A percentile compares a stretch with the other conserved stretches of the same genome.
Evolutionary conservation across 169 alveolate genomes (phyloP).

Genomic region (Plasmodium chabaudi): DNA sequence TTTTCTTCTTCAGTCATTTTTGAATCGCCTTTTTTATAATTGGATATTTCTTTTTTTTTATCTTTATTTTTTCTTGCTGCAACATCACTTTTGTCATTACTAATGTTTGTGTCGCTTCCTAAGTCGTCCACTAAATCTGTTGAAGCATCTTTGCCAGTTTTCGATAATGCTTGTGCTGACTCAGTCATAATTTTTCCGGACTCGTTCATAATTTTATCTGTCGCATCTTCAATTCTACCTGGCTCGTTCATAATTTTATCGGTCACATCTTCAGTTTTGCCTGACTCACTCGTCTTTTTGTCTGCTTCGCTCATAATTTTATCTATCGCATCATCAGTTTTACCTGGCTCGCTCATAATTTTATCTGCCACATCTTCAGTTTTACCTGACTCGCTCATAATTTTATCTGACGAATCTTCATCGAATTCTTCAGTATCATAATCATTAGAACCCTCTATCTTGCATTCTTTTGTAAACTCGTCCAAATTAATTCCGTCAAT

Average conservation of each 20-base stretch:
- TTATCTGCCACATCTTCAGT: background rate
- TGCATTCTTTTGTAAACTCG: slow-evolving; percentile 65
- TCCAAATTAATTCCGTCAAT: slow-evolving; percentile 60
- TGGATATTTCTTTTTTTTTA: background rate
- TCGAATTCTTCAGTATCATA: background rate
- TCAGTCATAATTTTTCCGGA: background rate
- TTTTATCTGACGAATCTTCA: background rate
- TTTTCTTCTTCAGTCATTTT: background rate
- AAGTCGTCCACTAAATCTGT: no score
- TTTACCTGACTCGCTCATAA: no score
- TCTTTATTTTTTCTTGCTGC: background rate
- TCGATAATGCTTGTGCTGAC: background rate
- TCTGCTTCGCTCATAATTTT: background rate
- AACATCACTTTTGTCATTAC: background rate
- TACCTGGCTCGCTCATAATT: background rate
- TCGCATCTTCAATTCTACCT: no score
- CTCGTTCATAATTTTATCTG: background rate
- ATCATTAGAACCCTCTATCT: slow-evolving; percentile 9
- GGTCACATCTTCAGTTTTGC: no score
- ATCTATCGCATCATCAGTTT: no score
- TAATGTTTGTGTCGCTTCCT: background rate
- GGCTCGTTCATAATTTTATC: background rate
- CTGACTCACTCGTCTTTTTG: no score
- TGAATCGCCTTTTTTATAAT: background rate
- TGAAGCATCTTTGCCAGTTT: no score